These are phyloP conservation scores for Knoxia roxburghii DNA, from an alignment of 257 asterid species.

Conservation along the genomic window DNA sequence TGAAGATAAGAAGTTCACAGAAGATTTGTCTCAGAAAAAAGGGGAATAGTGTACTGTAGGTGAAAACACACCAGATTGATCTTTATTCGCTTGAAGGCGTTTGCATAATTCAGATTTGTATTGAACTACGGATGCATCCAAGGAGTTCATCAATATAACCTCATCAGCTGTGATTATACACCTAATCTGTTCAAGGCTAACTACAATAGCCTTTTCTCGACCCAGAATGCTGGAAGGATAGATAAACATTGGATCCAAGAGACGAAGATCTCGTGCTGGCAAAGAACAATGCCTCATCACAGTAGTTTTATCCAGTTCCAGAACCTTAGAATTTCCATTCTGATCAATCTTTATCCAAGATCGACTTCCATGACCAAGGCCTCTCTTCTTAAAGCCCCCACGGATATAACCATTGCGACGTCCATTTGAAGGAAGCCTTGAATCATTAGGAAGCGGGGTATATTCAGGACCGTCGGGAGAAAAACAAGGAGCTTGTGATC, in stretches of 20 bases:
- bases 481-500: constrained; percentile 33
- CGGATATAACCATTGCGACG: constrained; percentile 26
- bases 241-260: constrained; percentile 90
- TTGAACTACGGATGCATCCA: constrained; percentile 74
- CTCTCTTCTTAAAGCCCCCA: constrained; percentile 81
- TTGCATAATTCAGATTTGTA: constrained; percentile 79
- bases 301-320: constrained; percentile 80
- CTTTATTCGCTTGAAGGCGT: constrained; percentile 78
- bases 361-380: constrained; percentile 77
- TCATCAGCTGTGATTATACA: constrained; percentile 96
- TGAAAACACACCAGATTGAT: constrained; percentile 75
- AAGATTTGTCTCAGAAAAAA: neutral
- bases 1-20: neutral
- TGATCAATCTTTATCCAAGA: constrained; percentile 90
- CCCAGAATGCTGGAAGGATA: constrained; percentile 90
- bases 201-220: constrained; percentile 96
- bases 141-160: constrained; percentile 86
- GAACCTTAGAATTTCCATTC: constrained; percentile 62
- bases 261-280: constrained; percentile 98
- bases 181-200: constrained; percentile 91
- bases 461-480: constrained; percentile 32
- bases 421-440: constrained; percentile 33
- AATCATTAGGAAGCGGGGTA: constrained; percentile 23
- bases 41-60: no score
- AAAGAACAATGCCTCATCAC: constrained; percentile 86